Percentiles rank a stretch among this genome's conserved stretches.
phyloP scores from a whole-genome alignment of 73 alveolate genomes.

The Paramecium bursaria region DNA sequence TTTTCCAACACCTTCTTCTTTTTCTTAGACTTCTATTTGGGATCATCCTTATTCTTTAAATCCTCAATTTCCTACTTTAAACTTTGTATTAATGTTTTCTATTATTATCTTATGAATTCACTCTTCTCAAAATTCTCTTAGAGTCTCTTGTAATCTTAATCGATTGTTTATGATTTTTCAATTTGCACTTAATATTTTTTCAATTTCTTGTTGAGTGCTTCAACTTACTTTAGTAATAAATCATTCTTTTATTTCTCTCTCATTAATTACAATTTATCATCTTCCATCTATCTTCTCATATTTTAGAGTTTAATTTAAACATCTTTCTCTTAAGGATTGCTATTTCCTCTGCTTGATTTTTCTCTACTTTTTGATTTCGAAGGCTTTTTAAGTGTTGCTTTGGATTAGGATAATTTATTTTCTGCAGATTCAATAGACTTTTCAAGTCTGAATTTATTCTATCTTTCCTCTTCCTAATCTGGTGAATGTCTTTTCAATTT shows the following conservation, averaged over 20 bases:
- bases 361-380: slow-evolving; percentile 46
- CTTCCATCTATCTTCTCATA: slow-evolving; percentile 53
- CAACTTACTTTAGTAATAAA: neutral
- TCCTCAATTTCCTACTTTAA: slow-evolving; percentile 46
- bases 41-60: too few species aligned
- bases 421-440: slow-evolving; percentile 53
- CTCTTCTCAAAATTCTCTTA: slow-evolving; percentile 49
- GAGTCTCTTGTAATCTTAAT: slow-evolving; percentile 32
- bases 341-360: slow-evolving; percentile 15
- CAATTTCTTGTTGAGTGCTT: slow-evolving; percentile 23
- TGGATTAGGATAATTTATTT: slow-evolving; percentile 14
- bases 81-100: slow-evolving; percentile 38
- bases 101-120: slow-evolving; percentile 46
- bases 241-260: slow-evolving; percentile 42
- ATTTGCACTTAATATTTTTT: slow-evolving; percentile 5
- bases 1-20: too few species aligned
- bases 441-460: slow-evolving; percentile 25
- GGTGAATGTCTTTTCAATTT: too few species aligned
- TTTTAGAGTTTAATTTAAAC: slow-evolving; percentile 7
- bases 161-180: slow-evolving; percentile 13
- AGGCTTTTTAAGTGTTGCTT: neutral
- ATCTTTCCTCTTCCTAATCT: slow-evolving; percentile 27
- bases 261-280: slow-evolving; percentile 46
- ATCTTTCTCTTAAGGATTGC: slow-evolving; percentile 19
- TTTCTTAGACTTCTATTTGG: too few species aligned